A percentile compares a stretch with the other conserved stretches of the same genome.
Conservation (phyloP, 805 yeast genomes). For the Komagataella ulmi region DNA sequence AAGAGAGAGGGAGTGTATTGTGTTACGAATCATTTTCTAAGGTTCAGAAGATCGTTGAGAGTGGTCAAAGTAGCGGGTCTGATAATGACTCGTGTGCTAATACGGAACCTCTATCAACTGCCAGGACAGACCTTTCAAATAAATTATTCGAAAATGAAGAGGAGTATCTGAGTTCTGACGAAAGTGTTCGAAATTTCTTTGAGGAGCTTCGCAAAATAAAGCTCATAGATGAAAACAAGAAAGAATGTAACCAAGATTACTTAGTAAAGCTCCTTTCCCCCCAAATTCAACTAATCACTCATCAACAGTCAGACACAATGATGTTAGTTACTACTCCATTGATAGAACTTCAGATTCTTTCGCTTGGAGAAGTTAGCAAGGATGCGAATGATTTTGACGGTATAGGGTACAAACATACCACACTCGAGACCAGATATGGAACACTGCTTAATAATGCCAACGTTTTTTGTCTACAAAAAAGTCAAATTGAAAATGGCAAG, state of each 20-base stretch:
- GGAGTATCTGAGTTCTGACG: constrained; percentile 8
- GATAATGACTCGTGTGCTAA: not conserved
- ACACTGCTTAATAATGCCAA: constrained; percentile 57
- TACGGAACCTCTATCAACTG: not conserved
- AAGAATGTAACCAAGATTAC: constrained; percentile 27
- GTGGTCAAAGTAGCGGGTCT: constrained; percentile 10
- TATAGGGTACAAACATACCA: constrained; percentile 11
- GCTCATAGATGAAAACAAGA: constrained; percentile 13
- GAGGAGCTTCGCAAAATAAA: constrained; percentile 29
- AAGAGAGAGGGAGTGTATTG: constrained; percentile 27
- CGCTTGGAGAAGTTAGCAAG: constrained; percentile 34
- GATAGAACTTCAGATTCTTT: constrained; percentile 55
- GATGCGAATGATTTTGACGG: constrained; percentile 22
- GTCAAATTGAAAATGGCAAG: constrained; percentile 20
- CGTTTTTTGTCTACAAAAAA: constrained; percentile 50
- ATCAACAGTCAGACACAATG: constrained; percentile 39
- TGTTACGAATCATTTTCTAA: constrained; percentile 35
- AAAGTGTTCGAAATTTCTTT: constrained; percentile 34
- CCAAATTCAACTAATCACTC: constrained; percentile 60
- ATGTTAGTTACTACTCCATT: constrained; percentile 62
- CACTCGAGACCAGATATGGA: constrained; percentile 58
- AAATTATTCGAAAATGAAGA: constrained; percentile 4
- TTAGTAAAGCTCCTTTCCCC: constrained; percentile 63
- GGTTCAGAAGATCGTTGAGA: constrained; percentile 34
- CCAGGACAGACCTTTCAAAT: not conserved